Conservation (phyloP, 2,329 filamentous ascomycete species). For the Aspergillus aculeatinus region DNA sequence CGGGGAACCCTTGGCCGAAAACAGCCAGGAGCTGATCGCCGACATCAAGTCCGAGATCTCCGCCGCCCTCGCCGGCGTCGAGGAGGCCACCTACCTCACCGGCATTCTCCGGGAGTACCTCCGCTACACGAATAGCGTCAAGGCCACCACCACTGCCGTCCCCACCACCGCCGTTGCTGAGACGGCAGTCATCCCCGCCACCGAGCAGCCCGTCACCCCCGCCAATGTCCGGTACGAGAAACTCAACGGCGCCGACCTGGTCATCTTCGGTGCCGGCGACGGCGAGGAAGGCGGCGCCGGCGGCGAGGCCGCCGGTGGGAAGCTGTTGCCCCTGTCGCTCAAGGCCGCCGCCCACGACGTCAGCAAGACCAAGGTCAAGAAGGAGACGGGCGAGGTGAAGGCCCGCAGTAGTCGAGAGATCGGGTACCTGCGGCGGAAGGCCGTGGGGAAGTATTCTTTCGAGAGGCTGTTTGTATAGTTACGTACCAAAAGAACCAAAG, state of each 20-base stretch:
- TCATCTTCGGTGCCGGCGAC: slow-evolving; percentile 31
- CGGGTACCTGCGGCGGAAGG: slow-evolving; percentile 74
- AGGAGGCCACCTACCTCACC: slow-evolving; percentile 49
- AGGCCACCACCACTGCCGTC: slow-evolving; percentile 2
- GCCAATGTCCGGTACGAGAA: slow-evolving; percentile 36
- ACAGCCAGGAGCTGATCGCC: slow-evolving; percentile 46
- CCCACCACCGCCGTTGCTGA: neutral
- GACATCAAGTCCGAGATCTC: slow-evolving; percentile 51
- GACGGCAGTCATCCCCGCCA: too few relatives aligned
- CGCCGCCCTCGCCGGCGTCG: slow-evolving; percentile 47
- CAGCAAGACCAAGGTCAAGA: slow-evolving; percentile 51
- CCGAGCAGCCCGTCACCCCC: neutral
- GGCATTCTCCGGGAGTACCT: slow-evolving; percentile 49
- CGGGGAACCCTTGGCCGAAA: slow-evolving; percentile 23
- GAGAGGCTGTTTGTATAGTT: slow-evolving; percentile 69
- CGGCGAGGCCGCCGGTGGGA: slow-evolving; percentile 32
- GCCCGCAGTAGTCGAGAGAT: slow-evolving; percentile 70
- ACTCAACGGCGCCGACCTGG: slow-evolving; percentile 40
- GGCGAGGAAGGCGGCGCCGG: slow-evolving; percentile 29
- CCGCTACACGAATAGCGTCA: slow-evolving; percentile 39
- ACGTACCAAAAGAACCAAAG: too few relatives aligned
- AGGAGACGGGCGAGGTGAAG: slow-evolving; percentile 68
- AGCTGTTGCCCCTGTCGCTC: slow-evolving; percentile 70
- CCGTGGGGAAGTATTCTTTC: slow-evolving; percentile 77
- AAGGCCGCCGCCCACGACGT: slow-evolving; percentile 54